phyloP scores from a whole-genome alignment of 768 basidiomycete genomes.

The Termitomyces sp. region DNA sequence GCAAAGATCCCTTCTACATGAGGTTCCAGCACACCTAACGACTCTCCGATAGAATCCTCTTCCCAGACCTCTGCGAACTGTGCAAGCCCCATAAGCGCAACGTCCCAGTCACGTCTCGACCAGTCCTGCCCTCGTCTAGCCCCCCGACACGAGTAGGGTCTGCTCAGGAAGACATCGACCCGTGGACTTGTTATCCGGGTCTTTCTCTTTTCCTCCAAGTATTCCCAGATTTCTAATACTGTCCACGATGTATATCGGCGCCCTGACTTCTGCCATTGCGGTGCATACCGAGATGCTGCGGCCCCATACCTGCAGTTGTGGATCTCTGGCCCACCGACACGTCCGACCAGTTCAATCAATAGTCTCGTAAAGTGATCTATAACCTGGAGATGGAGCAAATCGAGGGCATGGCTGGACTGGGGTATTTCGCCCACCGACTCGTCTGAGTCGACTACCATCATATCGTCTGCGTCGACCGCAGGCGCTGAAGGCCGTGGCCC shows the following conservation, averaged over 20 bases:
- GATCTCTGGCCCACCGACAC: constrained; percentile 45
- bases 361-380: constrained; percentile 63
- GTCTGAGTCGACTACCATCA: constrained; percentile 63
- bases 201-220: constrained; percentile 37
- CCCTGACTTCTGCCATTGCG: constrained; percentile 32
- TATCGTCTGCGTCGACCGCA: constrained; percentile 30
- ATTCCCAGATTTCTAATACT: constrained; percentile 50
- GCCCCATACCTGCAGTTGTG: constrained; percentile 22
- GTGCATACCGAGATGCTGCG: constrained; percentile 51
- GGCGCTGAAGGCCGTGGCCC: constrained; percentile 2
- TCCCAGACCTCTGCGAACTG: constrained; percentile 46
- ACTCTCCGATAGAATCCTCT: constrained; percentile 46
- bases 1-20: constrained; percentile 46
- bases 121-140: constrained; percentile 71
- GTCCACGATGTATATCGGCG: constrained; percentile 46
- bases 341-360: constrained; percentile 50
- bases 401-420: constrained; percentile 51
- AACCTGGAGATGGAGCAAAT: constrained; percentile 62
- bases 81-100: constrained; percentile 39
- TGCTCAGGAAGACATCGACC: constrained; percentile 45
- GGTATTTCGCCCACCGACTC: constrained; percentile 25
- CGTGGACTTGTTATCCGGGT: constrained; percentile 33
- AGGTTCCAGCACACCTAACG: constrained; percentile 39
- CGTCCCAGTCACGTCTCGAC: constrained; percentile 63
- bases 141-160: constrained; percentile 40